A percentile compares a stretch with the other conserved stretches of the same genome.
Conservation (phyloP, 257 asterid species). For the Solanum peruvianum region DNA sequence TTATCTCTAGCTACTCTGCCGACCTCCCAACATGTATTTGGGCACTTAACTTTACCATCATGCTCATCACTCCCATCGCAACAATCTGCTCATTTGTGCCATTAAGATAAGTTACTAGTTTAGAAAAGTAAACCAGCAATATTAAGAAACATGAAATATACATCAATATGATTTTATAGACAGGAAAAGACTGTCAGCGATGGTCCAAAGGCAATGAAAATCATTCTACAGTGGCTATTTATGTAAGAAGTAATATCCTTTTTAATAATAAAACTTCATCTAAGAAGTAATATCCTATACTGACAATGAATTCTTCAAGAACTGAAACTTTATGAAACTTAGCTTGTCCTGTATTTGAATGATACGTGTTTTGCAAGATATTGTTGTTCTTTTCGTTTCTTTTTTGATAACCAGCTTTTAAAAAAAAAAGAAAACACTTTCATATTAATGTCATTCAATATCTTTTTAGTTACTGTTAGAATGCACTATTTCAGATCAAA, state of each 20-base stretch:
- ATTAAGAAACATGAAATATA: not conserved
- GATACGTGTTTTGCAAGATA: not conserved
- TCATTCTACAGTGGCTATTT: not conserved
- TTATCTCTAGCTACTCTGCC: conserved; percentile 88
- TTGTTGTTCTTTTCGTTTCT: not conserved
- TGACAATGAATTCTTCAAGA: not conserved
- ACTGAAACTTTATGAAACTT: not conserved
- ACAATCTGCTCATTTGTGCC: conserved; percentile 57
- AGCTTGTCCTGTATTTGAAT: not conserved
- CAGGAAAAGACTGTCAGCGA: not conserved
- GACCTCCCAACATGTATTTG: conserved; percentile 91
- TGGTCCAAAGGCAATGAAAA: not conserved
- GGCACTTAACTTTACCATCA: conserved; percentile 67
- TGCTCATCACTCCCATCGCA: conserved; percentile 99
- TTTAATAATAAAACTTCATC: not conserved
- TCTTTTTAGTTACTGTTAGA: not conserved
- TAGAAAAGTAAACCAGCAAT: not conserved
- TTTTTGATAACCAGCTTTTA: not conserved
- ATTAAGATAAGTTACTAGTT: not conserved
- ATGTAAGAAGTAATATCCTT: not conserved
- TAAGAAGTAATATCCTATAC: not conserved
- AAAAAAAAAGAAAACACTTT: not conserved
- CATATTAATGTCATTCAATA: not conserved
- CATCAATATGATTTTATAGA: not conserved
- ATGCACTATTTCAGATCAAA: not conserved